Evolutionary conservation across 129 eudicot genomes (phyloP).

Genomic region (Arctium lappa): DNA sequence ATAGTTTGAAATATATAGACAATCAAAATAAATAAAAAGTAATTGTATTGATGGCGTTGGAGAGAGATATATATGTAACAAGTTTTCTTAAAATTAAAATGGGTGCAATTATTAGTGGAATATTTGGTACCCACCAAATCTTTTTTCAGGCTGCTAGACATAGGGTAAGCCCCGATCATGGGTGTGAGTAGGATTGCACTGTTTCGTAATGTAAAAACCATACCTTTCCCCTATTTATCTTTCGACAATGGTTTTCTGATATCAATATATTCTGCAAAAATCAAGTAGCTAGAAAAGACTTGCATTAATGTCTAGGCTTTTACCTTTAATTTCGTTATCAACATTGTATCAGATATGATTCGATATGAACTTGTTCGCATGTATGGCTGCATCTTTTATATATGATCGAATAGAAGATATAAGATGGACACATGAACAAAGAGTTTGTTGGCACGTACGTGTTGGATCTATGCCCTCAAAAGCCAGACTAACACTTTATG

Average conservation of each 20-base stretch:
- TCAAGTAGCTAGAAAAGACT: background rate
- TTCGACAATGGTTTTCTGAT: slow-evolving; percentile 22
- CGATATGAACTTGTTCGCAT: slow-evolving; percentile 27
- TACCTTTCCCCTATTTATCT: background rate
- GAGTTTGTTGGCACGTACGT: background rate
- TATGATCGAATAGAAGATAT: slow-evolving; percentile 7
- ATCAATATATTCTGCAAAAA: slow-evolving; percentile 20
- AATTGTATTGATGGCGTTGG: background rate
- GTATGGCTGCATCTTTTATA: slow-evolving; percentile 8
- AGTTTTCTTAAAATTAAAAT: background rate
- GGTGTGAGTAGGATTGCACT: slow-evolving; percentile 29
- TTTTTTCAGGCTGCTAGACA: background rate
- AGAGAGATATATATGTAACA: background rate
- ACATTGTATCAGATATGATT: slow-evolving; percentile 4
- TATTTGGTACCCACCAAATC: slow-evolving; percentile 20
- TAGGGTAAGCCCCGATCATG: slow-evolving; percentile 15
- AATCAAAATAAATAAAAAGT: background rate
- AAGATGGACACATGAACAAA: slow-evolving; percentile 4
- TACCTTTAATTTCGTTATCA: slow-evolving; percentile 6
- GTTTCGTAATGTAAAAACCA: background rate
- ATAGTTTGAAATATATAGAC: background rate
- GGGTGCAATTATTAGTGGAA: background rate
- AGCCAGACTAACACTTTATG: background rate
- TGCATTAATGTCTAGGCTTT: slow-evolving; percentile 1
- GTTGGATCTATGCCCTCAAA: slow-evolving; percentile 20